Percentiles rank a stretch among this genome's conserved stretches.
These are phyloP conservation scores for Colletotrichum karsti DNA, from an alignment of 2,329 filamentous ascomycete genomes.

Conservation along the genomic window DNA sequence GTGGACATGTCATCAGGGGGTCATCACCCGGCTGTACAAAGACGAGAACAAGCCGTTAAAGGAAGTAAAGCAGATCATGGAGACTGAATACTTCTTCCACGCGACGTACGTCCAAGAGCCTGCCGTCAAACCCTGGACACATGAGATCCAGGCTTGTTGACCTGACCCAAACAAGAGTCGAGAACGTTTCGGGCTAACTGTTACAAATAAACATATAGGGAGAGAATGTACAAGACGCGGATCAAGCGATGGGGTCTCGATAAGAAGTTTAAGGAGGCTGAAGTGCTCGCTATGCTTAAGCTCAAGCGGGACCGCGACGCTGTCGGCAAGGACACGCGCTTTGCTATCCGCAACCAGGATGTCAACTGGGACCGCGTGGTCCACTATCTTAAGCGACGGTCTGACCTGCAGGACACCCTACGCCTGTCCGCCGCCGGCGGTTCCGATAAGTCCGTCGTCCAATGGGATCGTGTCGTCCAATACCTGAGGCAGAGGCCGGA, in stretches of 20 bases:
- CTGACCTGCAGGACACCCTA: background rate
- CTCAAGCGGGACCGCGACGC: background rate
- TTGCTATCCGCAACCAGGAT: background rate
- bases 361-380: background rate
- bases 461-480: background rate
- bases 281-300: background rate
- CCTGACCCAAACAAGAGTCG: background rate
- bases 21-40: background rate
- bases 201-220: background rate
- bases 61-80: conserved; percentile 13
- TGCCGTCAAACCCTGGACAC: fast-evolving
- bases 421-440: background rate
- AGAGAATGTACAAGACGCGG: conserved; percentile 10
- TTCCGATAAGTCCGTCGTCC: background rate
- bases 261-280: conserved; percentile 16
- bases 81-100: background rate
- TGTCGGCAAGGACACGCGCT: background rate
- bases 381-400: background rate
- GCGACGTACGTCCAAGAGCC: background rate
- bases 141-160: background rate
- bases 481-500: background rate
- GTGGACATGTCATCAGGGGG: background rate
- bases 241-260: conserved; percentile 3
- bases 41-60: conserved; percentile 1
- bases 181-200: background rate